phyloP scores from a whole-genome alignment of 257 asterid species.

The Petrea volubilis region DNA sequence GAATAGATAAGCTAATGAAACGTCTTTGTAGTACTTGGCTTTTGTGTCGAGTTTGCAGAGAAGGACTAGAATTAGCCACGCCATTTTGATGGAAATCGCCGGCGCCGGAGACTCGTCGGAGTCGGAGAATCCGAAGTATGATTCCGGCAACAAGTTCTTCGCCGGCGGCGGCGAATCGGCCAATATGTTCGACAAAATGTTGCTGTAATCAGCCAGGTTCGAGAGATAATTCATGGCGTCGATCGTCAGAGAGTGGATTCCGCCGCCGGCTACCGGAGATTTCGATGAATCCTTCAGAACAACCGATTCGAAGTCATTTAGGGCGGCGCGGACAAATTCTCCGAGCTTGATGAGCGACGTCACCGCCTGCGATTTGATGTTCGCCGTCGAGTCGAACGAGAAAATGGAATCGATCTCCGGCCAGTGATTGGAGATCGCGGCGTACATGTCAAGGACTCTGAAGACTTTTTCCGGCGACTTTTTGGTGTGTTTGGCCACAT shows the following conservation, averaged over 20 bases:
- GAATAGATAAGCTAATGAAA: slow-evolving; percentile 59
- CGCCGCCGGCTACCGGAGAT: slow-evolving; percentile 59
- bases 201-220: slow-evolving; percentile 72
- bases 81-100: slow-evolving; percentile 48
- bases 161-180: slow-evolving; percentile 46
- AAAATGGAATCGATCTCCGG: slow-evolving; percentile 73
- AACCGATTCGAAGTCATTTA: slow-evolving; percentile 58
- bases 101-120: slow-evolving; percentile 58
- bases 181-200: slow-evolving; percentile 46
- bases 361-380: slow-evolving; percentile 51
- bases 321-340: slow-evolving; percentile 39
- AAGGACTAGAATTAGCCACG: slow-evolving; percentile 63
- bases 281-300: slow-evolving; percentile 62
- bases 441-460: slow-evolving; percentile 77
- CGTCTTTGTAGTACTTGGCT: slow-evolving; percentile 68
- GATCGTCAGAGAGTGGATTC: slow-evolving; percentile 55
- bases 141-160: slow-evolving; percentile 44
- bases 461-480: slow-evolving; percentile 60
- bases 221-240: slow-evolving; percentile 66
- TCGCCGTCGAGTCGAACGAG: slow-evolving; percentile 48
- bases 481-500: slow-evolving; percentile 46
- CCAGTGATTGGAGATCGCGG: slow-evolving; percentile 60
- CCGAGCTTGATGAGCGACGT: slow-evolving; percentile 54
- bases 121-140: slow-evolving; percentile 51
- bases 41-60: slow-evolving; percentile 75